Conservation (phyloP, 2,329 filamentous ascomycete genomes). For the Aspergillus pseudotamarii region DNA sequence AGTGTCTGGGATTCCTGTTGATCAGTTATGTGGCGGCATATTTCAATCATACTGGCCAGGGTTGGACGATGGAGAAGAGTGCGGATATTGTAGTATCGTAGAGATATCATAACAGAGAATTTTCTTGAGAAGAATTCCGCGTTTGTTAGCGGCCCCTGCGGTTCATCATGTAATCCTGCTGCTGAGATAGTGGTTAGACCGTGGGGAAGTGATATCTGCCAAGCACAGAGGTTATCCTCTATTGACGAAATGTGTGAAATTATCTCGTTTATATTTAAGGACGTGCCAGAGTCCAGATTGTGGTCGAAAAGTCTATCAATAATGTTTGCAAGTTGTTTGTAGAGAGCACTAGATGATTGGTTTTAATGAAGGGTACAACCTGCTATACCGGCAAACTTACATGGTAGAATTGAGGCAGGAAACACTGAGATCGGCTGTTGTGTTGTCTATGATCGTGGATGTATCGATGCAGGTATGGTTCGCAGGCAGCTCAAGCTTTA, state of each 20-base stretch:
- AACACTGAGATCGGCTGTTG: conserved; percentile 15
- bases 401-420: conserved; percentile 28
- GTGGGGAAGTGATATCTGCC: conserved; percentile 18
- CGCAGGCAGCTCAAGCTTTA: conserved; percentile 43
- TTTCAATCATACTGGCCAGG: conserved; percentile 42
- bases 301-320: conserved; percentile 48
- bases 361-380: neutral
- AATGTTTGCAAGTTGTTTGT: conserved; percentile 35
- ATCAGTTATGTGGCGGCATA: conserved; percentile 11
- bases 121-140: conserved; percentile 22
- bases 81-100: conserved; percentile 47
- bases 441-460: conserved; percentile 13
- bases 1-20: conserved; percentile 26
- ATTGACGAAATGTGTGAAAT: conserved; percentile 39
- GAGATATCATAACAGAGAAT: conserved; percentile 47
- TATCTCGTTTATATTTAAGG: conserved; percentile 27
- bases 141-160: neutral
- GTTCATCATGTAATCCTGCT: neutral
- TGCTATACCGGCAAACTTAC: conserved; percentile 17
- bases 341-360: conserved; percentile 25
- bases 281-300: conserved; percentile 44
- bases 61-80: conserved; percentile 47
- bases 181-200: conserved; percentile 14
- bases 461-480: conserved; percentile 11
- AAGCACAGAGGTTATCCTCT: conserved; percentile 20